phyloP scores from a whole-genome alignment of 23 red algal genomes.

The Agarophyton chilense region DNA sequence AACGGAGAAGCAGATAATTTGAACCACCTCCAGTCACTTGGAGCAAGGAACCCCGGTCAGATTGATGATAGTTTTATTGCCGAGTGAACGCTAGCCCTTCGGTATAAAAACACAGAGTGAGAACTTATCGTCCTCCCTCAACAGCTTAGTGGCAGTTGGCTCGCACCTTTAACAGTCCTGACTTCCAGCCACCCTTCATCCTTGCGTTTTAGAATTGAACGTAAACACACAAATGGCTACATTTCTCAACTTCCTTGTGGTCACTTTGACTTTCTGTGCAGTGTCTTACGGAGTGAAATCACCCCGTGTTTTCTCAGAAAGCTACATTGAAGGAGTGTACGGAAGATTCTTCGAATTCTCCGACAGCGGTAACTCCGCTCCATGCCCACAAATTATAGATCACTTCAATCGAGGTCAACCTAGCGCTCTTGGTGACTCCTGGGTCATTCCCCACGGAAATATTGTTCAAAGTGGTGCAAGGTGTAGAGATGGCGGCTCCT shows the following conservation, averaged over 20 bases:
- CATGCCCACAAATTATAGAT: slow-evolving; percentile 46
- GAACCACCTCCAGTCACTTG: background rate
- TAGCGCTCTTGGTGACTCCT: slow-evolving; percentile 35
- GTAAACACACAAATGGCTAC: background rate
- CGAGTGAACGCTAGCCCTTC: background rate
- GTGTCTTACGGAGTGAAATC: background rate
- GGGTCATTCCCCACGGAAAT: slow-evolving; percentile 43
- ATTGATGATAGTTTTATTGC: background rate
- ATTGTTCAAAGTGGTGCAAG: slow-evolving; percentile 45
- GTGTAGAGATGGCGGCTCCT: slow-evolving; percentile 22
- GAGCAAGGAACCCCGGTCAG: background rate
- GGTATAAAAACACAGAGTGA: background rate
- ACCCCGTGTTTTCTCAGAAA: slow-evolving; percentile 52
- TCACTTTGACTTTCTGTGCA: background rate
- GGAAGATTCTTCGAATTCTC: slow-evolving; percentile 61
- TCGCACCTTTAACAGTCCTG: background rate
- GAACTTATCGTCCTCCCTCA: background rate
- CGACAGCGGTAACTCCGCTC: slow-evolving; percentile 38
- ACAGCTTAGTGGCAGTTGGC: background rate
- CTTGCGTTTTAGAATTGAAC: background rate
- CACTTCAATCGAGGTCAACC: slow-evolving; percentile 39
- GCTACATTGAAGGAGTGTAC: slow-evolving; percentile 52
- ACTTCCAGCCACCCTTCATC: background rate
- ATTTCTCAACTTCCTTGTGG: background rate
- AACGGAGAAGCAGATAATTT: background rate